A percentile compares a stretch with the other conserved stretches of the same genome.
These are phyloP conservation scores for Gynostemma pentaphyllum DNA, from an alignment of 306 rosid genomes.

Conservation along the genomic window DNA sequence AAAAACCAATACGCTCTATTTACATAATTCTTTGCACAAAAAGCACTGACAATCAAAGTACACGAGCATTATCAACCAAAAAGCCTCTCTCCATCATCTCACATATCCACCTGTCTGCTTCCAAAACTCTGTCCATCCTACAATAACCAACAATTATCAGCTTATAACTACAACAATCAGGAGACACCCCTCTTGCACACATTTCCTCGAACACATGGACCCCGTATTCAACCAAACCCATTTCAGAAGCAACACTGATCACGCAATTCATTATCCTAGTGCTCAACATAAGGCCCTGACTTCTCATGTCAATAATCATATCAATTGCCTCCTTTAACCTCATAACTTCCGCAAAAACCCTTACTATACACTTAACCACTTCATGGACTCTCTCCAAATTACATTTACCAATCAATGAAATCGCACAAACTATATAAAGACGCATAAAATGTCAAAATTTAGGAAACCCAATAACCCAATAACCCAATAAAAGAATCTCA, in stretches of 20 bases:
- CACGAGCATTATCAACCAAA: slow-evolving; percentile 56
- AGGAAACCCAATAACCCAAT: slow-evolving; percentile 29
- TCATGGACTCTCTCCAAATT: slow-evolving; percentile 56
- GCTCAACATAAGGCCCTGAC: slow-evolving; percentile 49
- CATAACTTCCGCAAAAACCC: slow-evolving; percentile 50
- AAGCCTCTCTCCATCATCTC: slow-evolving; percentile 55
- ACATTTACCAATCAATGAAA: slow-evolving; percentile 38
- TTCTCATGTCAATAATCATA: slow-evolving; percentile 62
- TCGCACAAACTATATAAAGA: slow-evolving; percentile 49
- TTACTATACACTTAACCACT: slow-evolving; percentile 57
- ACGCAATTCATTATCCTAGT: slow-evolving; percentile 45
- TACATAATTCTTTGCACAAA: slow-evolving; percentile 42
- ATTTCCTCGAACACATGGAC: slow-evolving; percentile 72
- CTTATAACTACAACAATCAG: slow-evolving; percentile 55
- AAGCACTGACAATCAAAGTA: slow-evolving; percentile 37
- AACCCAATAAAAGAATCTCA: slow-evolving; percentile 77
- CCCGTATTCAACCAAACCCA: slow-evolving; percentile 52
- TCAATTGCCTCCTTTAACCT: slow-evolving; percentile 73
- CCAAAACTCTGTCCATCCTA: slow-evolving; percentile 37
- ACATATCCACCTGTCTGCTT: slow-evolving; percentile 72
- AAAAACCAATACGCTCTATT: slow-evolving; percentile 59
- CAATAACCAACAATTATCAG: slow-evolving; percentile 56
- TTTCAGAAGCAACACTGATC: slow-evolving; percentile 20
- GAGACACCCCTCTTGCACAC: slow-evolving; percentile 55
- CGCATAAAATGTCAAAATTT: slow-evolving; percentile 66